Evolutionary conservation across 352 stramenopile genomes (phyloP), one percentile per base, ranked within the genome.

Genomic region (Globisporangium takayamanum): DNA sequence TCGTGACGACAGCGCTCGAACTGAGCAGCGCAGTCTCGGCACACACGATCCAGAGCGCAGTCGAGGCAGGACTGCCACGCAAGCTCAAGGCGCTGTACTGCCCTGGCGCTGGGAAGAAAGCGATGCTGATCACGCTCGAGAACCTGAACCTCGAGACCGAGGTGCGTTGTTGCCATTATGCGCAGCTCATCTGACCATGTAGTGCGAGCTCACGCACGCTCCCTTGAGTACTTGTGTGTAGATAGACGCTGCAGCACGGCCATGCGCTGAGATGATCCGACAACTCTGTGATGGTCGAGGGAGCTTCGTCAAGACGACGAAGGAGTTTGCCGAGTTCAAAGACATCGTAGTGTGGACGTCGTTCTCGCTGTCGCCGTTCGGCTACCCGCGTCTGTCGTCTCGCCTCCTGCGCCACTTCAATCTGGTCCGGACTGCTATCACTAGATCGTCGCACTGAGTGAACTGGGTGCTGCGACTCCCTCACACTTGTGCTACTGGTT

Each of bases 401-500:
- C 72, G 81, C 22, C 62, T 91, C 2, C 53, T 91, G 16, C 73
- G 81, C 5, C 81, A 91, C 59, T 89, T 91, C 30, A 70, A 87
- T 45, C 14, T 88, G 59, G 76, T 87, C 12, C 26, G 11, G n/a
- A 36, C 51, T 57, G 5, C 53, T 36, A 5, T 0, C 15, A 44
- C 39, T 44, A 18, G 39, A 44, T 14, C 39, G 8, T 48, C 14
- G 7, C n/a, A 6, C 12, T 48, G 12, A 45, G 39, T 18, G 15
- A 5, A 42, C 2, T 8, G 1, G 8, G 3, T 42, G 10, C 36
- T 12, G 39, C 39, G 5, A 36, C 39, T 15, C 44, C 25, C 44
- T 48, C 16, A 37, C 16, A n/a, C 6, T 50, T 22, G 16, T 46
- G 41, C 16, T 46, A 5, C 16, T 44, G 41, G 12, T 46, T 46